Evolutionary conservation across 2,329 filamentous ascomycete species (phyloP), one percentile per base, ranked within the genome.

Genomic region (Colletotrichum destructivum): DNA sequence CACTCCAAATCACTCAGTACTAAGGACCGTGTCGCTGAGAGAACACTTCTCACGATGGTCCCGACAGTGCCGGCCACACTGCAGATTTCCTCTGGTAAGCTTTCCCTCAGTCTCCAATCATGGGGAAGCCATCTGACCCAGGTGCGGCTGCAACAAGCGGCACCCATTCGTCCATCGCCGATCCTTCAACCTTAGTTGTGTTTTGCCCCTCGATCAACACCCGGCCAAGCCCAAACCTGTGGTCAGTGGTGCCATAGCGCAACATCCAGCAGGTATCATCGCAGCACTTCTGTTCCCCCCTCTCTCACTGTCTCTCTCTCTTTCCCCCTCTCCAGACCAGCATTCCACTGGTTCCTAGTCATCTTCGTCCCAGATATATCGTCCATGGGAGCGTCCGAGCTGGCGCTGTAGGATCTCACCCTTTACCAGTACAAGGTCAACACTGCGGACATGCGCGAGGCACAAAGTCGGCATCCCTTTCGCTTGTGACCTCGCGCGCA

Each of bases 91-190:
- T 63, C 38, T 55, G 40, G 59, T 42, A 72, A 69, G 65, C 69
- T 68, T 69, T 69, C 52, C 59, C 69, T 69, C 40, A 69, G 59
- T 54, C 59, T 69, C 54, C 46, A 38, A 42, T 52, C 66, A 64
- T 64, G 69, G 21, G 57, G 59, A 69, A 60, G 61, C n/a, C 72
- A 69, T 69, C 65, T 52, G 65, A 69, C 56, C 69, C 56, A 40
- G 42, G 62, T 72, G 72, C 64, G 72, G 64, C 72, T 72, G 60
- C 59, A 38, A 64, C 64, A 69, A 59, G 47, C 60, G 52, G 46
- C 59, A 40, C 64, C 64, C 60, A 65, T 73, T 72, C 59, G 60
- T 49, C 44, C 72, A 72, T 73, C 72, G 69, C 60, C 72, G 72
- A 73, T 73, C 64, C 52, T 51, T 60, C 35, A 51, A 65, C 56